These are phyloP conservation scores for Mucor velutinosus DNA, from an alignment of 371 early-diverging fungal species.

Conservation along the genomic window DNA sequence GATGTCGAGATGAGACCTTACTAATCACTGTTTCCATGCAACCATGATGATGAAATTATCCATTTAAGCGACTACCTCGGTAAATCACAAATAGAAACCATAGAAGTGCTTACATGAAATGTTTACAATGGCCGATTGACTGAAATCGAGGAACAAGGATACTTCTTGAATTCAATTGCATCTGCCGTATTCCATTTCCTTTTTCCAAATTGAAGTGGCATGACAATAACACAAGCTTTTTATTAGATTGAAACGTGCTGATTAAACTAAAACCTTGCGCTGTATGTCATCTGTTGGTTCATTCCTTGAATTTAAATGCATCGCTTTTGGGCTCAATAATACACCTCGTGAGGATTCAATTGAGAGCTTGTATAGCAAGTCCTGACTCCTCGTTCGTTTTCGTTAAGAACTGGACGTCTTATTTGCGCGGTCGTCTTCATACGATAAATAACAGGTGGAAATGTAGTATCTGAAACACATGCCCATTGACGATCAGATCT, in stretches of 20 bases:
- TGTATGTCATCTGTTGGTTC: background rate
- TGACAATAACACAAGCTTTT: background rate
- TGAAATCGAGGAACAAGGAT: background rate
- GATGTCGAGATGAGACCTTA: background rate
- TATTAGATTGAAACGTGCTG: background rate
- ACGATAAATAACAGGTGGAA: background rate
- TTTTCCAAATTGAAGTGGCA: background rate
- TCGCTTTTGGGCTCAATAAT: background rate
- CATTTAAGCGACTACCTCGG: background rate
- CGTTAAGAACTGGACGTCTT: background rate
- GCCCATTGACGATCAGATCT: too few relatives aligned
- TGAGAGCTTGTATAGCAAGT: background rate
- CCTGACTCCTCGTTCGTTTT: background rate
- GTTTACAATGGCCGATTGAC: background rate
- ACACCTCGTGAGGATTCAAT: background rate
- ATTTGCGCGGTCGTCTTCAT: background rate
- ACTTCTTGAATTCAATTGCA: background rate
- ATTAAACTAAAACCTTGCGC: background rate
- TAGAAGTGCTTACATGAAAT: background rate
- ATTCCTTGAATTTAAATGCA: background rate
- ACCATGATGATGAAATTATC: background rate
- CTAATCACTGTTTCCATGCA: background rate
- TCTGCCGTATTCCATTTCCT: background rate
- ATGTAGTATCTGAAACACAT: background rate
- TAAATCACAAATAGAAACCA: background rate